A percentile compares a stretch with the other conserved stretches of the same genome.
Evolutionary conservation across 805 yeast genomes (phyloP).

Genomic region (Wickerhamiella musiphila): DNA sequence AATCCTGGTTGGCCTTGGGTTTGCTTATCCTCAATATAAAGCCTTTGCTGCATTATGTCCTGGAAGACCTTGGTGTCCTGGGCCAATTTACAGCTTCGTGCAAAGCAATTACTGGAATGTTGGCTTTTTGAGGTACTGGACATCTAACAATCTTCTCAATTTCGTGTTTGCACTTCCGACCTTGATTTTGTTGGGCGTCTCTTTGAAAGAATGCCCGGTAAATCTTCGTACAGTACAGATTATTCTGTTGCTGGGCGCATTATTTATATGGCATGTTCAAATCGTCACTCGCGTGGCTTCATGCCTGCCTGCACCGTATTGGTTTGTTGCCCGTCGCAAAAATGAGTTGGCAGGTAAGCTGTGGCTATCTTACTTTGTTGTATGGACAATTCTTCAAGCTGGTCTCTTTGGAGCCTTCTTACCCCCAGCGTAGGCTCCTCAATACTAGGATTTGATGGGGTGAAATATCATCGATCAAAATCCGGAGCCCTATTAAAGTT

Average conservation of each 20-base stretch:
- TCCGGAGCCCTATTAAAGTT: too few relatives aligned
- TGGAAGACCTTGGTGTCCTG: constrained; percentile 64
- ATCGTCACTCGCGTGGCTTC: constrained; percentile 65
- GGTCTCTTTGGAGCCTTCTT: constrained; percentile 62
- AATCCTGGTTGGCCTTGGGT: constrained; percentile 28
- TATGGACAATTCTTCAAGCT: constrained; percentile 57
- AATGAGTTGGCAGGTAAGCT: constrained; percentile 20
- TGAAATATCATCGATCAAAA: too few relatives aligned
- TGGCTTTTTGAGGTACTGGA: constrained; percentile 76
- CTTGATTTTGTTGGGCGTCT: constrained; percentile 27
- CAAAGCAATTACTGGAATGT: constrained; percentile 72
- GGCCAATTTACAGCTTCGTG: constrained; percentile 39
- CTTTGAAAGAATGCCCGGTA: constrained; percentile 22
- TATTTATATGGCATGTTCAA: constrained; percentile 66
- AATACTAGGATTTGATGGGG: neutral
- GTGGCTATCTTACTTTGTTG: constrained; percentile 32
- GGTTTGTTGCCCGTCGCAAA: constrained; percentile 38
- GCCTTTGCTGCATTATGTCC: constrained; percentile 55
- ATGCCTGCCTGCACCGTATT: constrained; percentile 56
- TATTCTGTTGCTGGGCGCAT: constrained; percentile 32
- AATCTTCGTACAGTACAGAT: constrained; percentile 18
- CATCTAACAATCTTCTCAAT: constrained; percentile 62
- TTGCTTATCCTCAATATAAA: constrained; percentile 30
- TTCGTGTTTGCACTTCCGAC: constrained; percentile 64
- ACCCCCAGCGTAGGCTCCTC: constrained; percentile 62